These are phyloP conservation scores for Hyphopichia wangnamkhiaoensis DNA, from an alignment of 1,139 yeast species.

Conservation along the genomic window DNA sequence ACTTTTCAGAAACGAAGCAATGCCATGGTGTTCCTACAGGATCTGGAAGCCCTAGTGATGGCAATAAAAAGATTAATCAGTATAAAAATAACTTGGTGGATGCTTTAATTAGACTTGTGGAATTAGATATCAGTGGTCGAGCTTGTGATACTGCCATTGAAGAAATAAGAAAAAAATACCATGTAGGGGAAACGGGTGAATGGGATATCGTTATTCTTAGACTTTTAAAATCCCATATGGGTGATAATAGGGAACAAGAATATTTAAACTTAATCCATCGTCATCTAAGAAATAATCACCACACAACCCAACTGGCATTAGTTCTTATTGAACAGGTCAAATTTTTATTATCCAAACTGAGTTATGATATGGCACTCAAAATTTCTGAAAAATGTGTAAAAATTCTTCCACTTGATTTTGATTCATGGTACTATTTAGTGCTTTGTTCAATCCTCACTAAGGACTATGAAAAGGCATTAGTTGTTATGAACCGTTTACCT, in stretches of 20 bases:
- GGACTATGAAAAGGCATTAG: constrained; percentile 33
- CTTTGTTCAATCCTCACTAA: constrained; percentile 33
- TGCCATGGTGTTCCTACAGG: constrained; percentile 31
- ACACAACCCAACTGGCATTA: constrained; percentile 37
- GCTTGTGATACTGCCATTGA: constrained; percentile 22
- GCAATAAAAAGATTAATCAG: constrained; percentile 24
- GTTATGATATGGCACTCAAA: constrained; percentile 27
- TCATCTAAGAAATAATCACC: constrained; percentile 19
- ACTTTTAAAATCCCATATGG: constrained; percentile 27
- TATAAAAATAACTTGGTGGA: constrained; percentile 40
- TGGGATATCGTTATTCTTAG: constrained; percentile 34
- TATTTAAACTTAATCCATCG: constrained; percentile 29
- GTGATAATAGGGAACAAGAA: constrained; percentile 25
- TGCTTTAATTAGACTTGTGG: constrained; percentile 26
- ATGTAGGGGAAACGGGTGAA: constrained; percentile 13
- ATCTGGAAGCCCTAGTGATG: constrained; percentile 29
- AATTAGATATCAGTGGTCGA: constrained; percentile 19
- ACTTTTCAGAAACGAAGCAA: constrained; percentile 26
- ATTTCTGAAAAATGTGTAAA: constrained; percentile 34
- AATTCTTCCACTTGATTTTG: constrained; percentile 44
- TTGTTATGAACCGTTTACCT: constrained; percentile 39
- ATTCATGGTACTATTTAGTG: constrained; percentile 40
- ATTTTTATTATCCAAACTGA: constrained; percentile 32
- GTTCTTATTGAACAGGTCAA: constrained; percentile 41
- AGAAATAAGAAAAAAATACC: constrained; percentile 18